Base-by-base conservation (phyloP, 208 protist species). In the Endotrypanum monterogeii region DNA sequence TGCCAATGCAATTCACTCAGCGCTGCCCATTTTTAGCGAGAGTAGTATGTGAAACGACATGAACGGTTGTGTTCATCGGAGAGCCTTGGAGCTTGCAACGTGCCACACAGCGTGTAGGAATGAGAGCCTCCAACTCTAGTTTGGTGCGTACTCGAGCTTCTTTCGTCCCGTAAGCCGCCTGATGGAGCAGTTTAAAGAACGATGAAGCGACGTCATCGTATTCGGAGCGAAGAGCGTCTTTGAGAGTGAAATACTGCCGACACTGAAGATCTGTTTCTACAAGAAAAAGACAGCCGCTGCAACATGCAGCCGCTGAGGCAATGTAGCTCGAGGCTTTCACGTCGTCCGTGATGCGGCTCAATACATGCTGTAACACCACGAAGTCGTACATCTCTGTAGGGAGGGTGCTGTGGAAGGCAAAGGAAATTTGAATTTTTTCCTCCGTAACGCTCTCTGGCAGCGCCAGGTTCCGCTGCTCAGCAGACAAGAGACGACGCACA, bases 31-130 rank as follows among this genome's bases (percentile, higher is more conserved):
- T 25, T 51, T 35, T 28, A 8, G 46, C 16, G 11, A 25, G 3
- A n/a, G 41, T 35, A 37, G 51, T 20, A 28, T 44, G 3, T 16
- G 63, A 51, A n/a, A 83, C 67, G 18, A 89, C 30, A n/a, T 76
- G 67, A 23, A 91, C 74, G n/a, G 83, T 88, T 6, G 83, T 89
- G 73, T 96, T 96, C 71, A 96, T 67, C 4, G 91, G 87, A 0
- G 89, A 94, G 18, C 89, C 87, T 52, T 71, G 72, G 16, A 94
- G 77, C 73, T 96, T 96, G 79, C 82, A 94, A 12, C 86, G 83
- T 16, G 75, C 83, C 71, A 76, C 77, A 77, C 74, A 80, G 20
- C 58, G 58, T 52, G 62, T n/a, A 4, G 56, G 55, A 23, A 79
- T 74, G 3, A 92, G 67, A 2, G 52, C 50, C 32, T 89, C 74